Conservation (phyloP, 306 rosid species). For the Astragalus glycyphyllos region DNA sequence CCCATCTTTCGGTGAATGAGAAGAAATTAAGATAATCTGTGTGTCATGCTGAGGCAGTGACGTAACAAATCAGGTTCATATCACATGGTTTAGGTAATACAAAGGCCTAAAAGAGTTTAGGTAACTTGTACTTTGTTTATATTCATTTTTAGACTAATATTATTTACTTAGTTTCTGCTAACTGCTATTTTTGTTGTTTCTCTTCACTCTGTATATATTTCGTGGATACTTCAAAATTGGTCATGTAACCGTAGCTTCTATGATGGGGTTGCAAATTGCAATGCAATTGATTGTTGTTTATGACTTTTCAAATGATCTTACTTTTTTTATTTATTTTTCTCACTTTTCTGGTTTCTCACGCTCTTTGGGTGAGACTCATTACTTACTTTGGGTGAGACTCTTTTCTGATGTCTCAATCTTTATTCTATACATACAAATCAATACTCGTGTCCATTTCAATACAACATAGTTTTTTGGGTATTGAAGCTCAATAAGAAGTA, state of each 20-base stretch:
- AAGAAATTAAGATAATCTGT: conserved; percentile 31
- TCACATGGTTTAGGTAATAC: conserved; percentile 43
- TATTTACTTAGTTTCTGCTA: conserved; percentile 25
- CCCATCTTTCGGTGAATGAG: conserved; percentile 5
- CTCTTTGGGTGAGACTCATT: conserved; percentile 15
- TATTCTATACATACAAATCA: not conserved
- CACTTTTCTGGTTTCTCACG: conserved; percentile 16
- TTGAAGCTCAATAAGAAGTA: no score
- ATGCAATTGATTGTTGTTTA: not conserved
- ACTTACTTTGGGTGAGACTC: not conserved
- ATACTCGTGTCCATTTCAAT: no score
- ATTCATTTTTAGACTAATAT: not conserved
- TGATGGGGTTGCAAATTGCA: not conserved
- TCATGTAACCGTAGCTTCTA: conserved; percentile 7
- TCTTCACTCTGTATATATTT: not conserved
- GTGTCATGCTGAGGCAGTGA: conserved; percentile 43
- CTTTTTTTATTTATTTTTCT: no score
- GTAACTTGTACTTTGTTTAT: conserved; percentile 20
- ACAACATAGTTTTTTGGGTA: no score
- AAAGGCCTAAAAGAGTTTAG: conserved; percentile 1
- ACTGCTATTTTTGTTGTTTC: conserved; percentile 40
- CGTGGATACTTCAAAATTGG: conserved; percentile 14
- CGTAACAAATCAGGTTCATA: conserved; percentile 33
- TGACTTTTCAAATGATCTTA: not conserved
- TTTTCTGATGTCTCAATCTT: not conserved